Base-by-base conservation (phyloP, 164 flowering plant genomes). In the Stephania japonica region DNA sequence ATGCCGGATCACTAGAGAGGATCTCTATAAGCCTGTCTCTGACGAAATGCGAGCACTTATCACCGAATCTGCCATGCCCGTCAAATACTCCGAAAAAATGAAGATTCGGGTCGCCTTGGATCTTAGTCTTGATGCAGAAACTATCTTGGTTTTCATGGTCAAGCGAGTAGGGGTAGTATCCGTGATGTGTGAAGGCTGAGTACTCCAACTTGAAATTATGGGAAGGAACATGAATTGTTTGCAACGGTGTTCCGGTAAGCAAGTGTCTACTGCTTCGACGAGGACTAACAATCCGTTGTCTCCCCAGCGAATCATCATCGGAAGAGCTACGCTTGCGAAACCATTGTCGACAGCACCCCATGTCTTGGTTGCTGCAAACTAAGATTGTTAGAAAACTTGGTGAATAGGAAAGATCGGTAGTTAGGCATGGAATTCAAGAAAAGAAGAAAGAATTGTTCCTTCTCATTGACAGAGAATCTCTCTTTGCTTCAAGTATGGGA, bases 61-160 rank as follows among this genome's bases (percentile, higher is more conserved):
- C 72, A 21, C 99, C 98, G 71, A 79, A 88, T 59, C 84, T 88
- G 6, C 99, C 99, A 73, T 96, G 99, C 72, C 98, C 99, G 81
- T 96, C 99, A 77, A 90, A 96, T 26, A 96, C 98, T 21, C 97
- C 97, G 77, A 96, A 93, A 87, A 96, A 91, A 86, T 96, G 98
- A 49, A 91, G 79, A 83, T 88, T 84, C 65, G 94, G 95, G 83
- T 96, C 86, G 72, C 91, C 94, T 83, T 87, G 92, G 70, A 96
- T 14, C 23, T 83, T 77, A 7, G 93, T 90, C 72, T 56, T 89
- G 64, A 96, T 80, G 81, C 90, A 86, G 78, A 79, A 90, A 83
- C 91, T 85, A 73, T 96, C 99, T 78, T 93, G 97, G 79, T 96
- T 96, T 73, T 89, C 95, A 73, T 88, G 91, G 65, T 91, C 93